phyloP scores from a whole-genome alignment of 2,329 filamentous ascomycete genomes.

The Ophiostoma angusticollis region DNA sequence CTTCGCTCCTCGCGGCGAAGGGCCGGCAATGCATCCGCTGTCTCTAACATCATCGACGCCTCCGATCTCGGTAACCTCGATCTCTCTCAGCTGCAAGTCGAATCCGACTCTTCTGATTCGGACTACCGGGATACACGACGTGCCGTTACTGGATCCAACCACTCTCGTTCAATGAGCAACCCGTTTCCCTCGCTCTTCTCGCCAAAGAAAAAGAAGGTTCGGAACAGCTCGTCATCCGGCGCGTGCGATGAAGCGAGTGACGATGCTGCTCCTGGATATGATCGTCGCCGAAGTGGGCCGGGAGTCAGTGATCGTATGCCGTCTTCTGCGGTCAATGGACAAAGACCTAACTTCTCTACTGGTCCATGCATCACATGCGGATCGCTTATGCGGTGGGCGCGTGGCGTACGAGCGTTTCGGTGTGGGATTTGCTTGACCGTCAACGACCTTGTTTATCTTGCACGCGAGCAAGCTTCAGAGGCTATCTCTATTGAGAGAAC shows the following conservation, averaged over 20 bases:
- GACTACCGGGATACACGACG: conserved; percentile 21
- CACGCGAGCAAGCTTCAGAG: conserved; percentile 3
- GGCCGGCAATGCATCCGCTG: conserved; percentile 2
- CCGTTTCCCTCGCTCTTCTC: conserved; percentile 64
- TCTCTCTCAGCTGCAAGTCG: conserved; percentile 12
- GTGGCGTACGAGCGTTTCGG: conserved; percentile 58
- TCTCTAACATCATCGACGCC: background rate
- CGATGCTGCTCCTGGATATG: conserved; percentile 26
- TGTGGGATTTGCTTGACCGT: conserved; percentile 77
- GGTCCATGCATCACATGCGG: conserved; percentile 81
- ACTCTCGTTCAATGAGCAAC: conserved; percentile 63
- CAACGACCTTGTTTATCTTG: conserved; percentile 70
- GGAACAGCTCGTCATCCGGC: conserved; percentile 21
- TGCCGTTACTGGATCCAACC: conserved; percentile 20
- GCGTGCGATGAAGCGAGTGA: conserved; percentile 27
- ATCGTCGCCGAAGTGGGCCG: conserved; percentile 16
- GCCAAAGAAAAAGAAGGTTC: conserved; percentile 41
- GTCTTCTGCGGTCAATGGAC: conserved; percentile 21
- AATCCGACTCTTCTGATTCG: conserved; percentile 29
- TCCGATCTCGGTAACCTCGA: conserved; percentile 13
- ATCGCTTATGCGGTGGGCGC: conserved; percentile 67
- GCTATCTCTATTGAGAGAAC: conserved; percentile 48
- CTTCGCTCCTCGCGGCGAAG: background rate
- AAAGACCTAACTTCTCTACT: conserved; percentile 45
- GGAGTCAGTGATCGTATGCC: conserved; percentile 16